Evolutionary conservation across 352 stramenopile genomes (phyloP), one percentile per base, ranked within the genome.

Genomic region (Aphanomyces euteiches): DNA sequence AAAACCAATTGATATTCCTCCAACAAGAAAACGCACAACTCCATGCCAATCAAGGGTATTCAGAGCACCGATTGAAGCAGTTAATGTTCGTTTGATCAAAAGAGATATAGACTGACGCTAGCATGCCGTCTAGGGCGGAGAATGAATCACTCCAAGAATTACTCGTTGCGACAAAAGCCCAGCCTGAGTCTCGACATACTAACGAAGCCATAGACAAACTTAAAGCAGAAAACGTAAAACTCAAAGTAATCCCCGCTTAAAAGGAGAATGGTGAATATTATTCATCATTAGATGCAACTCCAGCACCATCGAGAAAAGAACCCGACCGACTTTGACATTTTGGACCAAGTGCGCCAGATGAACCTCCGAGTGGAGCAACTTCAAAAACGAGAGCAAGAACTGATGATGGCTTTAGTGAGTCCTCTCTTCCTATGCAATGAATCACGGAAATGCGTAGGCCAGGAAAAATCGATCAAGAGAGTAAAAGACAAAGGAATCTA

Each of bases 361-460:
- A 80, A 76, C 36, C 58, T 80, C 15, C 85, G 90, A 37, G 78
- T 92, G 12, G 72, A 85, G 73, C 85, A 91, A 17, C 74, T 93
- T 21, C 83, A 89, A 66, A 75, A 85, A 63, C 83, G 82, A n/a
- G 85, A 93, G 54, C 82, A 93, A 64, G 85, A 93, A 65, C 82
- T 93, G 39, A 91, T 93, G 85, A 81, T 89, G 59, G 85, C 85
- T 45, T 78, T 90, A 73, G 85, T 90, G 68, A 47, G 79, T 39
- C 13, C 15, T 37, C n/a, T 8, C 41, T 39, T 57, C n/a, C 3
- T n/a, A 7, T 10, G 37, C 8, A 13, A 5, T 56, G n/a, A 57
- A 15, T 28, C 47, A 57, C 12, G 3, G 13, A 2, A 12, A 60
- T 41, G 10, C 34, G 21, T 57, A 67, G 60, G 60, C 60, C 5